These are phyloP conservation scores for Obelidium mucronatum DNA, from an alignment of 192 early-diverging fungal species.

Conservation along the genomic window DNA sequence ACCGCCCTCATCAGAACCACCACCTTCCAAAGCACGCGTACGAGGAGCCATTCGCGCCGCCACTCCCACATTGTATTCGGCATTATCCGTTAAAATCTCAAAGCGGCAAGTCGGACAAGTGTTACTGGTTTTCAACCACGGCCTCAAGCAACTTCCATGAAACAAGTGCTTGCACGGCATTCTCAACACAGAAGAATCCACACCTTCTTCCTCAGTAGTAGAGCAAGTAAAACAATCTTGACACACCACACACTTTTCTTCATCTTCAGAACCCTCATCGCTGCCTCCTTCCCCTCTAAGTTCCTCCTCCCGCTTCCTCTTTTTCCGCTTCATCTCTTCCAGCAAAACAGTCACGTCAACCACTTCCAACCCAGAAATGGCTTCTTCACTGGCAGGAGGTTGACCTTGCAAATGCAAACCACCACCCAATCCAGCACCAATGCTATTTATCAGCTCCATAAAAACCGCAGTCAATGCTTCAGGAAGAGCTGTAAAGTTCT, in stretches of 20 bases:
- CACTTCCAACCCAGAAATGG: constrained; percentile 1
- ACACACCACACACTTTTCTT: constrained; percentile 9
- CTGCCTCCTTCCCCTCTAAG: neutral
- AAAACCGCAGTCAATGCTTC: neutral
- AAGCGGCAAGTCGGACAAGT: constrained; percentile 50
- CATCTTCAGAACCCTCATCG: neutral
- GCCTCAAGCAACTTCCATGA: constrained; percentile 38
- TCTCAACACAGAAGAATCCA: neutral
- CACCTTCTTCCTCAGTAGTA: neutral
- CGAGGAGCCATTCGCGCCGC: constrained; percentile 23
- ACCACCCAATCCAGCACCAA: neutral
- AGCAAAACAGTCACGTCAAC: neutral
- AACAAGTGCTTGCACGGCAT: constrained; percentile 48
- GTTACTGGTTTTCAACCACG: constrained; percentile 43
- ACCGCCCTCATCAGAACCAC: neutral
- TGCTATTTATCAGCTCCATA: neutral
- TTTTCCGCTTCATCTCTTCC: neutral
- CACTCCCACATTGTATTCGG: constrained; percentile 34
- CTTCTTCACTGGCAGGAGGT: constrained; percentile 19
- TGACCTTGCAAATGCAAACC: constrained; percentile 23
- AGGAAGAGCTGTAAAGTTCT: neutral
- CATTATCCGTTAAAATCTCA: constrained; percentile 37
- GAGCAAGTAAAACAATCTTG: neutral
- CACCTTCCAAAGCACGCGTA: neutral
- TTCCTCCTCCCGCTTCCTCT: constrained; percentile 1